These are phyloP conservation scores for Chlorella ohadii DNA, from an alignment of 139 green algal species.

Conservation along the genomic window DNA sequence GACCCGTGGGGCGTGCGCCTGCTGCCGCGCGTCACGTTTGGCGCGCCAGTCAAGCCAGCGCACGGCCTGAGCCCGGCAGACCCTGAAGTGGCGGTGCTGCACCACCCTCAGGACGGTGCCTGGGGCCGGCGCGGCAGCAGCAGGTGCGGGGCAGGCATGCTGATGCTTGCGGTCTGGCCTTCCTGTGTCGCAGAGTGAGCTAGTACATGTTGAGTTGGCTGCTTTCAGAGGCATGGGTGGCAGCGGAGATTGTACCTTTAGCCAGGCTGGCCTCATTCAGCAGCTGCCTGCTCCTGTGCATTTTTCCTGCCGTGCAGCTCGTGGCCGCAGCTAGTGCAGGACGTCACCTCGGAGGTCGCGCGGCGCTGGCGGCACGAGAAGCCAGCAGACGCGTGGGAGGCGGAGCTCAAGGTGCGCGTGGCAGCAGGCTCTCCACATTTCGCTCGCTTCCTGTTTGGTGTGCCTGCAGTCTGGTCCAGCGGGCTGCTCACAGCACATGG, in stretches of 20 bases:
- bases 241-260: no score
- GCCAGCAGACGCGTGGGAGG: not conserved
- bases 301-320: not conserved
- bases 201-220: not conserved
- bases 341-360: not conserved
- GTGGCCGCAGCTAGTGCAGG: conserved; percentile 14
- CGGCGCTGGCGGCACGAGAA: conserved; percentile 15
- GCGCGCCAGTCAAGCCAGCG: conserved; percentile 25
- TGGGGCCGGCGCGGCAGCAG: not conserved
- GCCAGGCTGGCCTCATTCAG: no score
- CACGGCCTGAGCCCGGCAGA: conserved; percentile 56
- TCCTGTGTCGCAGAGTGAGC: no score
- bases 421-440: no score
- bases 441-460: no score
- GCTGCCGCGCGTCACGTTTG: conserved; percentile 80
- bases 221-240: not conserved
- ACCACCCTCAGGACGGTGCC: conserved; percentile 68
- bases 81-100: conserved; percentile 69
- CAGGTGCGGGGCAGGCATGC: conserved; percentile 4
- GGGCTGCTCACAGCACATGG: no score
- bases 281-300: not conserved
- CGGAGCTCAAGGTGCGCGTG: not conserved
- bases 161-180: no score
- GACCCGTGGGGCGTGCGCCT: conserved; percentile 75
- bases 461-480: no score